These are phyloP conservation scores for Botrytis galanthina DNA, from an alignment of 2,329 filamentous ascomycete species.

Conservation along the genomic window DNA sequence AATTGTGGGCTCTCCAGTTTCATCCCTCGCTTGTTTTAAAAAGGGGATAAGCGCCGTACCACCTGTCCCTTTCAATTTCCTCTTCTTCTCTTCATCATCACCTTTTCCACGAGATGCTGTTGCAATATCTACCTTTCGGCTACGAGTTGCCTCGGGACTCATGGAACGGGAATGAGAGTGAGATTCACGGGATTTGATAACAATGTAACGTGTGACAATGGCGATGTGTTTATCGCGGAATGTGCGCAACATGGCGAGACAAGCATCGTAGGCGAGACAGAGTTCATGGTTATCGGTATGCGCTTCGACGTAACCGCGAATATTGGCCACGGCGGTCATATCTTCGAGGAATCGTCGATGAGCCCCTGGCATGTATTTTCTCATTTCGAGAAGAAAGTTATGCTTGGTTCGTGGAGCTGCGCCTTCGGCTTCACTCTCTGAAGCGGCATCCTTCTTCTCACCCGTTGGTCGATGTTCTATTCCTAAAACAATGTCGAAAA, in stretches of 20 bases:
- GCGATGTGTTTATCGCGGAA: conserved; percentile 82
- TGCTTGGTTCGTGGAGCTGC: conserved; percentile 57
- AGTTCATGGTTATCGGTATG: conserved; percentile 62
- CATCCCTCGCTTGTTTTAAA: conserved; percentile 91
- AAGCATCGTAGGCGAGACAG: conserved; percentile 83
- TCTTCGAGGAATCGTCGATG: conserved; percentile 88
- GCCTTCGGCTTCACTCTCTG: conserved; percentile 47
- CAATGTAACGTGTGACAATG: conserved; percentile 94
- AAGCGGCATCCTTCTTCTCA: conserved; percentile 53
- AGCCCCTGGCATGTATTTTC: conserved; percentile 90
- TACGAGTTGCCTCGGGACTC: conserved; percentile 50
- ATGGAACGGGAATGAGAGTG: conserved; percentile 59
- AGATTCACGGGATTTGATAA: conserved; percentile 78
- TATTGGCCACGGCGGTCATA: conserved; percentile 76
- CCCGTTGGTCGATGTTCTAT: conserved; percentile 90
- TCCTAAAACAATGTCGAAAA: conserved; percentile 90
- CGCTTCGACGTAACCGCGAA: conserved; percentile 74
- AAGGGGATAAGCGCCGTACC: conserved; percentile 94
- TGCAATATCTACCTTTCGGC: conserved; percentile 59
- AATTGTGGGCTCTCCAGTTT: conserved; percentile 90
- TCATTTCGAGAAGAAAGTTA: conserved; percentile 97
- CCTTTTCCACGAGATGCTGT: conserved; percentile 48
- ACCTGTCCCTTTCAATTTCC: conserved; percentile 81
- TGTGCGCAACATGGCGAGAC: conserved; percentile 69
- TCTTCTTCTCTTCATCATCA: conserved; percentile 42